Percentiles rank a stretch among this genome's conserved stretches.
Conservation (phyloP, 345 rosid species). For the Dovyalis caffra region DNA sequence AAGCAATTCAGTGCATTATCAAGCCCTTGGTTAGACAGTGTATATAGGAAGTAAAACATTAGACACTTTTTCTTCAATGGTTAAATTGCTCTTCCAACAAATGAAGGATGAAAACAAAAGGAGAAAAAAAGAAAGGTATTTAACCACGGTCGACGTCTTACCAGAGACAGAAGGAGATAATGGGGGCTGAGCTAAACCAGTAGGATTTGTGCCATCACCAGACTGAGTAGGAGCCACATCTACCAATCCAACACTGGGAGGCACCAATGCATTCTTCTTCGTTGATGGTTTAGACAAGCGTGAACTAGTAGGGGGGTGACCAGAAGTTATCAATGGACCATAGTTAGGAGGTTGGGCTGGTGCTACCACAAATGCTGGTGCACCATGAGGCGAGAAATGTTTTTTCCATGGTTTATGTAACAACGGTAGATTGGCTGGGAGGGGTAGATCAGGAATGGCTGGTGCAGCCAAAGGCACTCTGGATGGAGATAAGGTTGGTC, state of each 20-base stretch:
- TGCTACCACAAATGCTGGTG: slow-evolving; percentile 35
- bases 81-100: background rate
- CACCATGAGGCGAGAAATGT: slow-evolving; percentile 44
- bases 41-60: background rate
- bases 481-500: slow-evolving; percentile 38
- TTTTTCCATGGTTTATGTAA: slow-evolving; percentile 38
- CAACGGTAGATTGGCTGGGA: slow-evolving; percentile 42
- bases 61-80: background rate
- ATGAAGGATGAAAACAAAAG: slow-evolving; percentile 3
- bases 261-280: slow-evolving; percentile 47
- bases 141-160: slow-evolving; percentile 28
- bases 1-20: background rate
- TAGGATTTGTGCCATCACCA: slow-evolving; percentile 47
- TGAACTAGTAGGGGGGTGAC: slow-evolving; percentile 62
- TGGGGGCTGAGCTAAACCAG: slow-evolving; percentile 75
- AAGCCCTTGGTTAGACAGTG: background rate
- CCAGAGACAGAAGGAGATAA: slow-evolving; percentile 68
- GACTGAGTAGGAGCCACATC: slow-evolving; percentile 70
- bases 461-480: slow-evolving; percentile 39
- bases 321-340: slow-evolving; percentile 55
- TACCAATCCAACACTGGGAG: slow-evolving; percentile 58
- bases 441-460: slow-evolving; percentile 46
- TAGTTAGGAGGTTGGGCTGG: slow-evolving; percentile 55
- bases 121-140: background rate
- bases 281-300: slow-evolving; percentile 58